phyloP scores from a whole-genome alignment of 768 basidiomycete genomes.

The Trametes elegans region DNA sequence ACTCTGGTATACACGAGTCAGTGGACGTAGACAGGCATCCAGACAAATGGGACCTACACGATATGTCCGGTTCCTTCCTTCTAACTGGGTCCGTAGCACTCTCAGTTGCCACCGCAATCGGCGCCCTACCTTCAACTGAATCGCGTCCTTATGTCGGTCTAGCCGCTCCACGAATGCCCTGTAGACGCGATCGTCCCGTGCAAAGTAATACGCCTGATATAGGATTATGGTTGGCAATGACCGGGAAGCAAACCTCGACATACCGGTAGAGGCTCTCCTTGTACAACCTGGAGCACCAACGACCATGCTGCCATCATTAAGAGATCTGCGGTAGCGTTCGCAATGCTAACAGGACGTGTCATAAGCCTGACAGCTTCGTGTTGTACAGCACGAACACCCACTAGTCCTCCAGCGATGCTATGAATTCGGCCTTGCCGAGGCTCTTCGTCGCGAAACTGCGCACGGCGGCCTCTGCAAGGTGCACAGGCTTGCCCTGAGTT shows the following conservation, averaged over 20 bases:
- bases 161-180: slow-evolving; percentile 56
- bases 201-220: slow-evolving; percentile 90
- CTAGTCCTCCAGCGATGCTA: slow-evolving; percentile 90
- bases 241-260: slow-evolving; percentile 24
- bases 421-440: slow-evolving; percentile 71
- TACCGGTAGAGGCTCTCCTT: slow-evolving; percentile 73
- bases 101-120: slow-evolving; percentile 72
- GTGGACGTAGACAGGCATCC: background rate
- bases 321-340: slow-evolving; percentile 87
- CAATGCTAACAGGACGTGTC: slow-evolving; percentile 51
- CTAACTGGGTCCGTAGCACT: slow-evolving; percentile 59
- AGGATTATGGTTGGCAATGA: background rate
- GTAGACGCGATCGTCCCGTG: slow-evolving; percentile 86
- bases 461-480: slow-evolving; percentile 71
- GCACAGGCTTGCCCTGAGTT: slow-evolving; percentile 70
- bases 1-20: slow-evolving; percentile 37
- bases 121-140: slow-evolving; percentile 47
- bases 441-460: slow-evolving; percentile 86
- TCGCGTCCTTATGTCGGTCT: slow-evolving; percentile 37
- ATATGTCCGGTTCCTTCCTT: slow-evolving; percentile 64
- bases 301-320: slow-evolving; percentile 83
- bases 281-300: slow-evolving; percentile 53
- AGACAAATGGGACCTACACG: slow-evolving; percentile 44
- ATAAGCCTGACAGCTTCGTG: background rate
- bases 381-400: slow-evolving; percentile 37